A percentile compares a stretch with the other conserved stretches of the same genome.
These are phyloP conservation scores for Bretschneidera sinensis DNA, from an alignment of 345 rosid species.

Conservation along the genomic window DNA sequence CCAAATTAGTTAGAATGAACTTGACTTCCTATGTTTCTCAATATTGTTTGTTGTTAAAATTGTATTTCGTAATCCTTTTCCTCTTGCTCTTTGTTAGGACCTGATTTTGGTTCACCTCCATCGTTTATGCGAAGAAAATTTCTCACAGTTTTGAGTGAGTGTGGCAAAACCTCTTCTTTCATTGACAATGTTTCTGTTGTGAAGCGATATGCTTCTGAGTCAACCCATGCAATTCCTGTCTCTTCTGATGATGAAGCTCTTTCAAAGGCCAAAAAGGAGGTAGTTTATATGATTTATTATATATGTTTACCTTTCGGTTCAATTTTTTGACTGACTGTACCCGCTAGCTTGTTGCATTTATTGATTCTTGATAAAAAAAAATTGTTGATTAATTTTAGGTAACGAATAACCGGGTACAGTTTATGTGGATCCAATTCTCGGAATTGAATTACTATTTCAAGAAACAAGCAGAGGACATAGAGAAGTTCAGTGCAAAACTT, in stretches of 20 bases:
- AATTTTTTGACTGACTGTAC: neutral
- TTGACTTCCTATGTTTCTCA: neutral
- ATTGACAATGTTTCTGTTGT: slow-evolving; percentile 64
- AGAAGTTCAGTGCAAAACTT: slow-evolving; percentile 57
- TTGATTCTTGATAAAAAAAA: too few species aligned
- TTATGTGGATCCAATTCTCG: slow-evolving; percentile 88
- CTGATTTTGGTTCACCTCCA: slow-evolving; percentile 83
- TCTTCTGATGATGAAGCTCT: slow-evolving; percentile 81
- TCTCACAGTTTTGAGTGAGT: slow-evolving; percentile 59
- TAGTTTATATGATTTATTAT: slow-evolving; percentile 16
- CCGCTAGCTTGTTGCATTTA: slow-evolving; percentile 7
- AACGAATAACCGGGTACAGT: slow-evolving; percentile 58
- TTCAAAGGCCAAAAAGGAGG: slow-evolving; percentile 77
- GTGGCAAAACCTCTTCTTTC: slow-evolving; percentile 68
- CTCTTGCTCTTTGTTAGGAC: slow-evolving; percentile 48
- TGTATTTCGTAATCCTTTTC: neutral
- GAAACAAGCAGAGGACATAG: slow-evolving; percentile 58
- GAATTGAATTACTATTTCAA: slow-evolving; percentile 64
- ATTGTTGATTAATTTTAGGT: too few species aligned
- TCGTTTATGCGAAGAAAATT: slow-evolving; percentile 58
- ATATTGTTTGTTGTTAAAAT: neutral
- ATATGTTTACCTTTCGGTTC: neutral
- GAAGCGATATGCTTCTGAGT: slow-evolving; percentile 67
- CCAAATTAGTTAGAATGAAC: too few species aligned
- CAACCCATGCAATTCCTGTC: slow-evolving; percentile 75